Evolutionary conservation across 2,329 filamentous ascomycete species (phyloP).

Genomic region (Pezicula radicicola): DNA sequence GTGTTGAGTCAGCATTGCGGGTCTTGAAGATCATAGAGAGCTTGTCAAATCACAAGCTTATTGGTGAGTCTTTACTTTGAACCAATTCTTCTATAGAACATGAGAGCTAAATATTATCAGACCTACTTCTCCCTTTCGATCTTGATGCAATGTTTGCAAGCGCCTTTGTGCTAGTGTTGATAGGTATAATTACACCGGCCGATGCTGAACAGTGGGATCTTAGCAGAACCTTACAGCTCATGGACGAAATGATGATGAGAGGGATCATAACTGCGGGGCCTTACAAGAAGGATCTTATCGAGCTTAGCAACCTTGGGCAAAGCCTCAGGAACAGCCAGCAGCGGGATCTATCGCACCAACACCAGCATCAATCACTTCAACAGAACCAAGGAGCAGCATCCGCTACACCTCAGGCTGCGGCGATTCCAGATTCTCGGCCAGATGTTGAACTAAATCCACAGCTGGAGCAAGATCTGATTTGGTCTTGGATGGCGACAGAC

Average conservation of each 20-base stretch:
- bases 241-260: slow-evolving; percentile 1
- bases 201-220: slow-evolving; percentile 1
- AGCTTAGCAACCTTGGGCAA: neutral
- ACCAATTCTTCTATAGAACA: neutral
- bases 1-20: neutral
- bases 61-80: neutral
- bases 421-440: neutral
- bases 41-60: neutral
- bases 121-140: neutral
- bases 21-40: neutral
- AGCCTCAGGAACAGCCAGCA: neutral
- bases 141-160: neutral
- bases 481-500: slow-evolving; percentile 1
- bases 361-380: neutral
- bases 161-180: neutral
- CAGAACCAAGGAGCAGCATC: neutral
- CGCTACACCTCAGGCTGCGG: neutral
- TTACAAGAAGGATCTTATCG: neutral
- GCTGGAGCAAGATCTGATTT: neutral
- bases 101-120: neutral
- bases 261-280: neutral
- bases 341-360: neutral
- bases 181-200: neutral
- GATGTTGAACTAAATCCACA: neutral
- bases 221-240: neutral